phyloP scores from a whole-genome alignment of 1,139 yeast species.

The Geotrichum candidum region DNA sequence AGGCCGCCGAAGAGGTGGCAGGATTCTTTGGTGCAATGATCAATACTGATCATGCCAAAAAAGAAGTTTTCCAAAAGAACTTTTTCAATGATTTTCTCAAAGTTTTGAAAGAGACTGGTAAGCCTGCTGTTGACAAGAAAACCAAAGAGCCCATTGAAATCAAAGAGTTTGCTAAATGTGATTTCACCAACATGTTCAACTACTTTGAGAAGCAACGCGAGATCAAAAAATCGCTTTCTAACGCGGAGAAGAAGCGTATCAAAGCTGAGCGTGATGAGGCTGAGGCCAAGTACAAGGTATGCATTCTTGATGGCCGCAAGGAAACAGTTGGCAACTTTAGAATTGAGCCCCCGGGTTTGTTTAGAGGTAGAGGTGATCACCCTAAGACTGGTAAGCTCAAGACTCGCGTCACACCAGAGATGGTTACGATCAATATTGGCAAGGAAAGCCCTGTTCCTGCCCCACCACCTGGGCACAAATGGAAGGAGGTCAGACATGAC shows the following conservation, averaged over 20 bases:
- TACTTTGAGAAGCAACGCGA: constrained; percentile 67
- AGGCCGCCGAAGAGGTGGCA: constrained; percentile 91
- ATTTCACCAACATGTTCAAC: constrained; percentile 68
- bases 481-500: constrained; percentile 90
- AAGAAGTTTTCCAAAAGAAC: constrained; percentile 79
- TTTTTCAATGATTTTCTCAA: constrained; percentile 72
- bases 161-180: constrained; percentile 60
- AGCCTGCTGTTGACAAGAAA: constrained; percentile 40
- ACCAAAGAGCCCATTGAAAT: constrained; percentile 42
- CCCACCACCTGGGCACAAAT: constrained; percentile 80
- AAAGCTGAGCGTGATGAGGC: constrained; percentile 65
- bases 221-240: constrained; percentile 60
- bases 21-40: constrained; percentile 89
- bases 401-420: constrained; percentile 76
- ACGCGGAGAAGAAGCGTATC: constrained; percentile 65
- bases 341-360: constrained; percentile 93
- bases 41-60: constrained; percentile 82
- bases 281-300: constrained; percentile 78
- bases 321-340: constrained; percentile 92
- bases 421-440: constrained; percentile 78
- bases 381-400: constrained; percentile 85
- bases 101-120: constrained; percentile 66
- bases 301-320: constrained; percentile 77
- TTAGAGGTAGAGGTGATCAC: constrained; percentile 95
- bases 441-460: constrained; percentile 65